Evolutionary conservation across 495 filamentous ascomycete species (phyloP), one percentile per base, ranked within the genome.

Genomic region (Acidomyces sp.): DNA sequence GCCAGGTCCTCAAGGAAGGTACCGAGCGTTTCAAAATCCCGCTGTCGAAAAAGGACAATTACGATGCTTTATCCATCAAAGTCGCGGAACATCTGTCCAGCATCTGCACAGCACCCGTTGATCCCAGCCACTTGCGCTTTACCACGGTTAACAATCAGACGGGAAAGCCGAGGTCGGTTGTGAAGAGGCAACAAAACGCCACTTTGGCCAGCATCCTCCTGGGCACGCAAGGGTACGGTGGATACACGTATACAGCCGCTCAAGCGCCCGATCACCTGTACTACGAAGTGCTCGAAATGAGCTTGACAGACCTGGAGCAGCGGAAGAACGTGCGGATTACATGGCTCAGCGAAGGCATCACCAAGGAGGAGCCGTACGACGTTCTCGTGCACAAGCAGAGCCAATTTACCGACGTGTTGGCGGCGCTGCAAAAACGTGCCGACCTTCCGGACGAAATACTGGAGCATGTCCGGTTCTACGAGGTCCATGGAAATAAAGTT

Each of bases 211-310:
- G 68, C 37, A 87, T 93, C 30, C 67, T 96, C 6, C 35, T 48
- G 28, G 34, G 39, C 24, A 75, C 63, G 40, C 75, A 80, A 12
- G 66, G 75, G 19, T 77, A 79, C 44, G 63, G 64, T 45, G 66
- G 63, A 18, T 80, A 78, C 56, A 59, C 63, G 39, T 46, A 33
- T 42, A 37, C 46, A 3, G 37, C 37, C 3, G 80, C 75, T 54
- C 82, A 84, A 51, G 69, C 77, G 24, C 52, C 68, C 20, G 85
- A 95, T 59, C 71, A 76, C 6, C 62, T 99, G 21, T 94, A 75
- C 57, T 96, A 85, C 47, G 90, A 99, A 58, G 70, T 94, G 12
- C 64, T 99, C 21, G 90, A 99, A 33, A 85, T 93, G 63, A 93
- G 83, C 44, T 63, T 99, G 34, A 85, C 80, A 35, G 92, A 99